Percentiles rank a stretch among this genome's conserved stretches.
phyloP scores from a whole-genome alignment of 208 protist species.

The Trypanosoma scelopori region DNA sequence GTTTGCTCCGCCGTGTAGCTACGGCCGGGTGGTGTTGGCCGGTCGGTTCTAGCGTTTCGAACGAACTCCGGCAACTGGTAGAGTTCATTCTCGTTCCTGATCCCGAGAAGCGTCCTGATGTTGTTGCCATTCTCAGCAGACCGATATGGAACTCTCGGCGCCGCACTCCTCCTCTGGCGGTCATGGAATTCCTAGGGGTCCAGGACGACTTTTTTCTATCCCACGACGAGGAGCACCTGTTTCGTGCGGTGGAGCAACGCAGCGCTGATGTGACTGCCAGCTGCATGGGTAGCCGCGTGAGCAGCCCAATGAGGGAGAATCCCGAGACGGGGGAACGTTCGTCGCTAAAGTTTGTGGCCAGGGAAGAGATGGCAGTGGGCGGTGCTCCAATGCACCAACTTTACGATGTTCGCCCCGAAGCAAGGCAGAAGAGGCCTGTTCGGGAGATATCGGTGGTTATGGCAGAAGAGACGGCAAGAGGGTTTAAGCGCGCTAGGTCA shows the following conservation, averaged over 20 bases:
- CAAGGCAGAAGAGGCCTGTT: constrained; percentile 58
- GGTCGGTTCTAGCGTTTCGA: constrained; percentile 46
- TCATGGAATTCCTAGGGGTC: constrained; percentile 80
- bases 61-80: constrained; percentile 64
- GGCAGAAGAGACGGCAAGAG: constrained; percentile 71
- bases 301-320: constrained; percentile 30
- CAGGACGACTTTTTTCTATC: constrained; percentile 82
- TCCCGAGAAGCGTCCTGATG: constrained; percentile 59
- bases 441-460: constrained; percentile 83
- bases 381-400: constrained; percentile 67
- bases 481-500: constrained; percentile 4
- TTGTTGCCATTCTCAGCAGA: constrained; percentile 55
- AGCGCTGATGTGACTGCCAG: constrained; percentile 72
- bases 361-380: constrained; percentile 50
- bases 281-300: constrained; percentile 45
- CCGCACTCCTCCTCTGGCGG: constrained; percentile 60
- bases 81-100: constrained; percentile 60
- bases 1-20: constrained; percentile 70
- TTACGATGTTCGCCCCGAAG: constrained; percentile 82
- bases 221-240: constrained; percentile 71
- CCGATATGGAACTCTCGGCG: constrained; percentile 72
- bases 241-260: constrained; percentile 84
- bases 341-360: constrained; percentile 78
- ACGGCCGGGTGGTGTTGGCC: constrained; percentile 82
- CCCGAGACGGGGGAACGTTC: constrained; percentile 15